These are phyloP conservation scores for Zasmidium angulare DNA, from an alignment of 2,329 filamentous ascomycete species.

Conservation along the genomic window DNA sequence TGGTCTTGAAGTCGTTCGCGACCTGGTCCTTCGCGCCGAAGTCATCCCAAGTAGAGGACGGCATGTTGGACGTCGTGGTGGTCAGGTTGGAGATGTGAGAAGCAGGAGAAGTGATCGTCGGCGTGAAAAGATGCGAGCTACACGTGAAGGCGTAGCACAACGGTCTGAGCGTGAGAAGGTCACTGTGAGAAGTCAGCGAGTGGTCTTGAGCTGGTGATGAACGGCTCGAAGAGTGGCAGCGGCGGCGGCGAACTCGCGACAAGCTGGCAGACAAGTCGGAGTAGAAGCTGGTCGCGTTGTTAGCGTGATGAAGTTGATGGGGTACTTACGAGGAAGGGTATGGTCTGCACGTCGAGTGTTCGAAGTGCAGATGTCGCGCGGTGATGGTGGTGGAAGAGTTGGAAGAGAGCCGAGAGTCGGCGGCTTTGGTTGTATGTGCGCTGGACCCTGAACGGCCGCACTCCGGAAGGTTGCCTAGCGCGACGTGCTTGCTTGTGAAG, in stretches of 20 bases:
- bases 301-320: background rate
- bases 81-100: background rate
- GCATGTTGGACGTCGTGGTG: conserved; percentile 16
- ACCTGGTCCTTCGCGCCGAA: background rate
- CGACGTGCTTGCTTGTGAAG: background rate
- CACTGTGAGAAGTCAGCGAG: background rate
- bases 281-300: background rate
- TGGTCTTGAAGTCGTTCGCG: conserved; percentile 15
- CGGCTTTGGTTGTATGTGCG: background rate
- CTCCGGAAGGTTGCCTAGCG: too few relatives aligned
- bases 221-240: background rate
- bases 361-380: conserved; percentile 4
- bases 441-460: background rate
- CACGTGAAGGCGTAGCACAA: background rate
- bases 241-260: too few relatives aligned
- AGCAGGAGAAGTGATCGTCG: too few relatives aligned
- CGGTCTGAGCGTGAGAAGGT: background rate
- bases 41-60: conserved; percentile 27
- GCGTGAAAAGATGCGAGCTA: too few relatives aligned
- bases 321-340: background rate
- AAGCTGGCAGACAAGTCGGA: background rate
- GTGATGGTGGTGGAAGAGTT: background rate
- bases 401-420: background rate
- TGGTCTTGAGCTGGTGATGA: background rate
- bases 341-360: background rate